Conservation (phyloP, 148 eudicot genomes). For the Rhododendron mucronatum region DNA sequence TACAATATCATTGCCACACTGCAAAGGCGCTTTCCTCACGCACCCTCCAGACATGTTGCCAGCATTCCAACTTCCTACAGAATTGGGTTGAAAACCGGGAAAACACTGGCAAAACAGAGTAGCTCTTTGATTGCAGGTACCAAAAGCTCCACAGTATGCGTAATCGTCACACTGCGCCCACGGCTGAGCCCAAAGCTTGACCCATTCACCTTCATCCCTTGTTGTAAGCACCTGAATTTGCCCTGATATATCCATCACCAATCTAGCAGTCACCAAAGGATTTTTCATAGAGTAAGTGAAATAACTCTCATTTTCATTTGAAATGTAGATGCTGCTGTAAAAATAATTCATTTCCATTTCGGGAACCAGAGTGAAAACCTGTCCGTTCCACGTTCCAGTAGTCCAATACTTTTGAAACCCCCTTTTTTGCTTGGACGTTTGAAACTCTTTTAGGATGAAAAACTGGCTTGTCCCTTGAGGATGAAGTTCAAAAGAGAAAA, state of each 20-base stretch:
- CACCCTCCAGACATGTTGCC: slow-evolving; percentile 17
- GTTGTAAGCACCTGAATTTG: neutral
- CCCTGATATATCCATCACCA: too few relatives aligned
- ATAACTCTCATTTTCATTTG: slow-evolving; percentile 20
- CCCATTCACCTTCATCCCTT: slow-evolving; percentile 8
- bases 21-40: slow-evolving; percentile 2
- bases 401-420: neutral
- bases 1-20: slow-evolving; percentile 10
- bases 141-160: slow-evolving; percentile 24
- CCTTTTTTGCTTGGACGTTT: too few relatives aligned
- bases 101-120: slow-evolving; percentile 17
- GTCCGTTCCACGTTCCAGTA: slow-evolving; percentile 9
- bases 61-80: slow-evolving; percentile 9
- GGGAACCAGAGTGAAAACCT: slow-evolving; percentile 5
- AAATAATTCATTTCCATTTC: slow-evolving; percentile 15
- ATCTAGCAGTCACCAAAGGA: too few relatives aligned
- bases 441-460: neutral
- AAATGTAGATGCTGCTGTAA: neutral
- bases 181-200: slow-evolving; percentile 19
- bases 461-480: neutral
- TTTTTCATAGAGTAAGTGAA: slow-evolving; percentile 14
- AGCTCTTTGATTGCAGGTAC: slow-evolving; percentile 22
- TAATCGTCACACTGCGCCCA: slow-evolving; percentile 25
- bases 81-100: slow-evolving; percentile 11
- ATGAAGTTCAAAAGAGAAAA: slow-evolving; percentile 5